Base-by-base conservation (phyloP, 208 protist species). In the Porcisia deanei region DNA sequence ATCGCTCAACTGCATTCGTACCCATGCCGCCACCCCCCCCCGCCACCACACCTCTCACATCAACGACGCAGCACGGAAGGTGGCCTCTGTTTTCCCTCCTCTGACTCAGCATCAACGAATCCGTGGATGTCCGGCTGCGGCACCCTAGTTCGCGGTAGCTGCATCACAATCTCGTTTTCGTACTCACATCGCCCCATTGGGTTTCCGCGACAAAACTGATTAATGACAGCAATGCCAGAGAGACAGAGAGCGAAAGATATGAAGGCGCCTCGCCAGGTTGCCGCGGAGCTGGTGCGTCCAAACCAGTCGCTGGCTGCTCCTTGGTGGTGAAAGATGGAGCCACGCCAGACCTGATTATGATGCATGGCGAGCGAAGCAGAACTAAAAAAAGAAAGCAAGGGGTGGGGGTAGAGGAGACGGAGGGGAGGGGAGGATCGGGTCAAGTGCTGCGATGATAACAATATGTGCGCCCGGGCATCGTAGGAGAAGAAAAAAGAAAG, bases 221-320 rank as follows among this genome's bases (percentile, higher is more conserved):
- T 96, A 10, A 96, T 85, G 16, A 85, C 73, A 20, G 76, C 88
- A 60, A 96, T 87, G 37, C 88, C 90, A 53, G 47, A 66, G 1
- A 94, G 55, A 71, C 85, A 89, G 1, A 84, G 37, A 8, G 88
- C 9, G 14, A 94, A 68, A 37, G 76, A 81, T 63, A 76, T 83
- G 41, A 85, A n/a, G 75, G 73, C 75, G 39, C 85, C 81, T n/a
- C 49, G 75, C 67, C 77, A 85, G 16, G 87, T 88, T 22, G 74
- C 53, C 25, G 57, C 53, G 6, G 69, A 49, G 3, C 60, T 63
- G 9, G 25, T n/a, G 18, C 49, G 69, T 52, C 81, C 85, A 69
- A 96, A 96, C 92, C 92, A 96, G 34, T 81, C 76, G 5, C 64
- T 53, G 22, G 85, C 84, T 4, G 88, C 92, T 4, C 83, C 88